phyloP scores from a whole-genome alignment of 345 rosid genomes.

The Odontarrhena argentea region DNA sequence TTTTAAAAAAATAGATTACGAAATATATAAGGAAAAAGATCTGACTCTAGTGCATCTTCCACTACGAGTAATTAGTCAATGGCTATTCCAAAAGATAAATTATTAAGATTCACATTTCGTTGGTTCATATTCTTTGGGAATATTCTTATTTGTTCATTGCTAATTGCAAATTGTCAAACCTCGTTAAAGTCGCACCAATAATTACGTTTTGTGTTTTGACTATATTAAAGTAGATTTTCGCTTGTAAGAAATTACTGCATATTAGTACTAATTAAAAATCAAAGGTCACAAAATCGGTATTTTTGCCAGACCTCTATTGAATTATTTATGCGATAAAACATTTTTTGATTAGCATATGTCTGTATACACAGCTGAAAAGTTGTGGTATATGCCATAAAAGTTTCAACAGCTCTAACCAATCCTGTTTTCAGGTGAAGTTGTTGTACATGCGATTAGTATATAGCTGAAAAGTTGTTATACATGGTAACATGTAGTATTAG shows the following conservation, averaged over 20 bases:
- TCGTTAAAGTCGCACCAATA: conserved; percentile 30
- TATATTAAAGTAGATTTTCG: background rate
- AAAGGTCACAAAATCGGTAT: background rate
- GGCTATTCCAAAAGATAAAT: conserved; percentile 9
- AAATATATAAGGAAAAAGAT: background rate
- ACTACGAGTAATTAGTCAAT: conserved; percentile 22
- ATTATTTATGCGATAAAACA: too few species aligned
- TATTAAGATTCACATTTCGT: conserved; percentile 34
- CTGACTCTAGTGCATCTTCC: conserved; percentile 29
- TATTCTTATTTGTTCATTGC: conserved; percentile 30
- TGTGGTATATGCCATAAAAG: too few species aligned
- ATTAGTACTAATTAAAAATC: background rate
- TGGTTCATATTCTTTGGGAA: conserved; percentile 39
- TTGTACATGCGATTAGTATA: too few species aligned
- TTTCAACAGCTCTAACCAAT: too few species aligned
- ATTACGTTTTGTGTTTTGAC: conserved; percentile 35
- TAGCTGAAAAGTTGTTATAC: too few species aligned
- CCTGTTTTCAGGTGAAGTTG: too few species aligned
- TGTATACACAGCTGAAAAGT: too few species aligned
- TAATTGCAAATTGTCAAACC: conserved; percentile 17
- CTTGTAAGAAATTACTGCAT: background rate
- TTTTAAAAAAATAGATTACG: background rate
- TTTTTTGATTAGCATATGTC: too few species aligned
- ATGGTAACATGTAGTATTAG: too few species aligned
- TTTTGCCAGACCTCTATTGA: background rate